Evolutionary conservation across 345 rosid genomes (phyloP), one percentile per base, ranked within the genome.

Genomic region (Arabidopsis arenosa): DNA sequence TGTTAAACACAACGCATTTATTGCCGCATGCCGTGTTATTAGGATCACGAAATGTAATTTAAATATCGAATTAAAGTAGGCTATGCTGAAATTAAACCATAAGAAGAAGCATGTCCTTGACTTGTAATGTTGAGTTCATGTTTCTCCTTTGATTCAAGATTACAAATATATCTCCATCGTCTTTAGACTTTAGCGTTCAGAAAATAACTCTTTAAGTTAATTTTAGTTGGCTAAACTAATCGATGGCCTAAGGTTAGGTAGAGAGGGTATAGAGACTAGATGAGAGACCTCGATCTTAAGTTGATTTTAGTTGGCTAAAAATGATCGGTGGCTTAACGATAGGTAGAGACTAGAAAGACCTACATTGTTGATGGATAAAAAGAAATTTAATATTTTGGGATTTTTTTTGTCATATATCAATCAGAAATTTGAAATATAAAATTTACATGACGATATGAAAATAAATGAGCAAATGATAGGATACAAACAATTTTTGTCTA

Each of bases 21-120:
- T 39, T 68, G 62, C 14, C 68, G 39, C 79, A 59, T 75, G 74
- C 54, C 79, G 74, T 75, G 33, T 17, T 30, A 59, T 59, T 75
- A 67, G 74, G 74, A 68, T 75, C 74, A 75, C 35, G 58, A 4
- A 21, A 65, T 2, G 6, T 18, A n/a, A n/a, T 74, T 36, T 53
- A 12, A 15, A 15, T 15, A 30, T 52, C 8, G 44, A 63, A 63
- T 12, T 17, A 53, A 72, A 13, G 28, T 41, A 53, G 54, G 47
- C 1, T 61, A 53, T 64, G 56, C 2, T 61, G 2, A 51, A 26
- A 1, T 41, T 43, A 54, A 63, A 32, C 55, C 36, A 63, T 52
- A 52, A 41, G 26, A 58, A 62, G 60, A 48, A 70, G 60, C 52
- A 49, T 72, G 10, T 51, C 60, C 41, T 9, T 14, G 4, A 51